Evolutionary conservation across 768 basidiomycete species (phyloP).

Genomic region (Mrakia blollopis): DNA sequence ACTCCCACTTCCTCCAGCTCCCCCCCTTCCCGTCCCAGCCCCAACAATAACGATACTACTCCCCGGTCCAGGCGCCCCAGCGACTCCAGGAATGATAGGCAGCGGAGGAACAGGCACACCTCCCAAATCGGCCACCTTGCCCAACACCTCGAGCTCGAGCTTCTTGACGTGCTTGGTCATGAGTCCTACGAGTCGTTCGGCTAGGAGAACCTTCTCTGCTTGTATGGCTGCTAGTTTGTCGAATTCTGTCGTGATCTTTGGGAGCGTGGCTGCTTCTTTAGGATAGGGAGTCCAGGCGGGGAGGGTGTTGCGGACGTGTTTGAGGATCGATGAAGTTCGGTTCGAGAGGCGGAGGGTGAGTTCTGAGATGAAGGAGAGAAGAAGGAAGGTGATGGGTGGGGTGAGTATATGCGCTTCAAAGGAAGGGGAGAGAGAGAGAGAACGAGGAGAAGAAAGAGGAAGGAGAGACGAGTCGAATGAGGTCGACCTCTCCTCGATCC

Average conservation of each 20-base stretch:
- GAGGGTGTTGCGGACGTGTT: conserved; percentile 27
- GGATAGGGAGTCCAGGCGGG: conserved; percentile 23
- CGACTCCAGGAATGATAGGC: conserved; percentile 8
- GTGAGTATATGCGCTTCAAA: not conserved
- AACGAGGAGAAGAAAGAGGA: not conserved
- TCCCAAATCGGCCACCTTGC: conserved; percentile 29
- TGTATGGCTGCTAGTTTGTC: conserved; percentile 20
- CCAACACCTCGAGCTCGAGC: conserved; percentile 28
- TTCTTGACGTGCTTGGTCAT: conserved; percentile 21
- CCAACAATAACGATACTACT: not conserved
- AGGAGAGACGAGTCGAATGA: conserved; percentile 5
- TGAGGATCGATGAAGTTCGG: conserved; percentile 30
- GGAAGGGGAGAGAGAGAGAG: not conserved
- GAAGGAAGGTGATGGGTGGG: too few relatives aligned
- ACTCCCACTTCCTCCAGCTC: not conserved
- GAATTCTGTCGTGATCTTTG: conserved; percentile 28
- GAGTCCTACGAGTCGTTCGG: conserved; percentile 15
- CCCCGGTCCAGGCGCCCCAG: not conserved
- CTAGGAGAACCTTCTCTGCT: conserved; percentile 19
- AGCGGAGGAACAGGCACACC: conserved; percentile 22
- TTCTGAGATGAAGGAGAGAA: not conserved
- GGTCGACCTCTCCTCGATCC: not conserved
- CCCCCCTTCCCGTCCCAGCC: not conserved
- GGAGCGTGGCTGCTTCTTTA: conserved; percentile 23
- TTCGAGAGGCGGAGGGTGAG: conserved; percentile 25